Evolutionary conservation across 768 basidiomycete species (phyloP).

Genomic region (Kockovaella imperatae): DNA sequence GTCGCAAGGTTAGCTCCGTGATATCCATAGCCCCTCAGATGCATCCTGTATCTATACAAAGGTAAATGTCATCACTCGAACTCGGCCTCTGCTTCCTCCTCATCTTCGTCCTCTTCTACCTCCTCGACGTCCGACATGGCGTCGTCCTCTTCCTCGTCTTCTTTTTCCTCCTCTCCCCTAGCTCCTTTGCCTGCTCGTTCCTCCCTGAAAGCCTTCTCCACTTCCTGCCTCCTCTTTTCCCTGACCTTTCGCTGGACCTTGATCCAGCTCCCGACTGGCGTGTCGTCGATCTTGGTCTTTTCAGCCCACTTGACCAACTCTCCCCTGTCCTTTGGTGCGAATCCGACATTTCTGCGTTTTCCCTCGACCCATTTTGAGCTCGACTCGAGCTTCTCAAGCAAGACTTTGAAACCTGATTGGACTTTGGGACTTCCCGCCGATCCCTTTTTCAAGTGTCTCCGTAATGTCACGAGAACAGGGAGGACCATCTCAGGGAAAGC

Average conservation of each 20-base stretch:
- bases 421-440: conserved; percentile 40
- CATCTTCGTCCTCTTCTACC: conserved; percentile 8
- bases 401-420: conserved; percentile 55
- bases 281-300: conserved; percentile 53
- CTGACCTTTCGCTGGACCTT: conserved; percentile 72
- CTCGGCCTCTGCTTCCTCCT: conserved; percentile 10
- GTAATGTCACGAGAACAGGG: conserved; percentile 64
- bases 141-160: conserved; percentile 8
- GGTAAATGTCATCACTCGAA: conserved; percentile 7
- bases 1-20: conserved; percentile 73
- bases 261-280: conserved; percentile 74
- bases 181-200: conserved; percentile 6
- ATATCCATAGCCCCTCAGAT: neutral
- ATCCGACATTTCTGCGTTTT: conserved; percentile 60
- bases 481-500: conserved; percentile 89
- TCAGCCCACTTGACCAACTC: conserved; percentile 62
- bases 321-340: conserved; percentile 63
- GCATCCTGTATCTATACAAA: conserved; percentile 5
- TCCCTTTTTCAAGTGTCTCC: conserved; percentile 61
- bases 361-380: conserved; percentile 70
- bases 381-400: conserved; percentile 82
- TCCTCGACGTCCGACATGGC: conserved; percentile 5
- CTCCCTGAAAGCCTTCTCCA: conserved; percentile 43
- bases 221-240: conserved; percentile 49
- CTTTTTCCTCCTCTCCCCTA: conserved; percentile 9